Evolutionary conservation across 2,329 filamentous ascomycete species (phyloP).

Genomic region (Colletotrichum theobromicola): DNA sequence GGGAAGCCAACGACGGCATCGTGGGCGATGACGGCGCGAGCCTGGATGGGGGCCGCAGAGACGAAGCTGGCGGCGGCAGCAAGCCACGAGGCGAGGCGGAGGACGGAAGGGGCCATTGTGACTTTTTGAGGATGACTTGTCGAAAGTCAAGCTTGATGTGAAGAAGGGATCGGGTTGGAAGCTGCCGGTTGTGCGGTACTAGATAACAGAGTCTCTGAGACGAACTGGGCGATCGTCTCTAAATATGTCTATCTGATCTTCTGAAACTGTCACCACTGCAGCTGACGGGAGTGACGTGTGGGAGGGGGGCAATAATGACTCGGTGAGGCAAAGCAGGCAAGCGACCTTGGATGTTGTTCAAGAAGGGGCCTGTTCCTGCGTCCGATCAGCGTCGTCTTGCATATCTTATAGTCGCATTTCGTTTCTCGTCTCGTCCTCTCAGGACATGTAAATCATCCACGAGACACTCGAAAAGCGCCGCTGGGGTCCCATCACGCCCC

Average conservation of each 20-base stretch:
- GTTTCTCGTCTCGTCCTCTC: not conserved
- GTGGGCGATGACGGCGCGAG: constrained; percentile 33
- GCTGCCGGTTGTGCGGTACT: not conserved
- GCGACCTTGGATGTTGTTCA: not conserved
- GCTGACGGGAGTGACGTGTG: not conserved
- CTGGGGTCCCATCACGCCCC: not conserved
- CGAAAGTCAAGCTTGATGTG: not conserved
- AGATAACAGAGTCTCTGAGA: not conserved
- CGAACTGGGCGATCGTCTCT: constrained; percentile 14
- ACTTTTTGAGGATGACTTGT: not conserved
- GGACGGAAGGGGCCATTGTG: constrained; percentile 19
- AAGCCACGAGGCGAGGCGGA: constrained; percentile 20
- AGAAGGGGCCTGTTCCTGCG: not conserved
- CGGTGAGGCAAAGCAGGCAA: not conserved
- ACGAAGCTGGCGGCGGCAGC: constrained; percentile 11
- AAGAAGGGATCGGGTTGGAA: not conserved
- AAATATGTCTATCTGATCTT: not conserved
- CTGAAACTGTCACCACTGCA: constrained; percentile 5
- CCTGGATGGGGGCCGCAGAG: constrained; percentile 27
- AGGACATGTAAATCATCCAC: not conserved
- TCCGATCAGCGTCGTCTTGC: not conserved
- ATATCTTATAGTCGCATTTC: constrained; percentile 7
- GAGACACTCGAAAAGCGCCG: not conserved
- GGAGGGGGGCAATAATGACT: not conserved
- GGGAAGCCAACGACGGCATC: constrained; percentile 36